Evolutionary conservation across 2,329 filamentous ascomycete genomes (phyloP).

Genomic region (Pseudogymnoascus sp.): DNA sequence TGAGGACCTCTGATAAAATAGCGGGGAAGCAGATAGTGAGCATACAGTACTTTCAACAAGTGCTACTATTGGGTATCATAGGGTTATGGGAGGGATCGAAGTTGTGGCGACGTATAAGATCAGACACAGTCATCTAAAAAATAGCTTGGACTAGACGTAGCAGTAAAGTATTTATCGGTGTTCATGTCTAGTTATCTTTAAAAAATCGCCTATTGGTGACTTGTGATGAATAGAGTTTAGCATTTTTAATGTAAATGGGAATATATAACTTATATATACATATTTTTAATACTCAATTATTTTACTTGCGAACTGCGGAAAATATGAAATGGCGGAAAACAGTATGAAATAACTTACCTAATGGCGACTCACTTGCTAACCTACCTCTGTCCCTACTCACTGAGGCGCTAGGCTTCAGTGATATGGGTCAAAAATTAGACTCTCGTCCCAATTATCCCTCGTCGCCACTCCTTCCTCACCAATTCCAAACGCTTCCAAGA

Average conservation of each 20-base stretch:
- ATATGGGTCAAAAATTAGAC: neutral
- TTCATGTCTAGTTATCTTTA: neutral
- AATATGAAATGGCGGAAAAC: neutral
- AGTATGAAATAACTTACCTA: neutral
- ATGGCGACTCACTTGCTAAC: neutral
- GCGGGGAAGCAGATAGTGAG: neutral
- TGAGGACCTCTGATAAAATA: neutral
- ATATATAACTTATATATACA: neutral
- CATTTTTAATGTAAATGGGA: neutral
- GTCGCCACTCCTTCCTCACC: neutral
- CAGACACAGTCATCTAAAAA: neutral
- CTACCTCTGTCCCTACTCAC: no score
- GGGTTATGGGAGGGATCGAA: no score
- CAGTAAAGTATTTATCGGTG: neutral
- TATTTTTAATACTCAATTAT: neutral
- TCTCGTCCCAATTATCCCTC: neutral
- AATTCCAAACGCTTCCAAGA: neutral
- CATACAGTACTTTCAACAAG: neutral
- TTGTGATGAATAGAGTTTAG: neutral
- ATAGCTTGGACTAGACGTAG: neutral
- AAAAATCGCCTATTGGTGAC: neutral
- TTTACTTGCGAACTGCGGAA: neutral
- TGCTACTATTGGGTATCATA: neutral
- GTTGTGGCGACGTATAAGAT: neutral
- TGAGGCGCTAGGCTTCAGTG: neutral